A percentile compares a stretch with the other conserved stretches of the same genome.
Evolutionary conservation across 2,329 filamentous ascomycete species (phyloP).

Genomic region (Beauveria pseudobassiana): DNA sequence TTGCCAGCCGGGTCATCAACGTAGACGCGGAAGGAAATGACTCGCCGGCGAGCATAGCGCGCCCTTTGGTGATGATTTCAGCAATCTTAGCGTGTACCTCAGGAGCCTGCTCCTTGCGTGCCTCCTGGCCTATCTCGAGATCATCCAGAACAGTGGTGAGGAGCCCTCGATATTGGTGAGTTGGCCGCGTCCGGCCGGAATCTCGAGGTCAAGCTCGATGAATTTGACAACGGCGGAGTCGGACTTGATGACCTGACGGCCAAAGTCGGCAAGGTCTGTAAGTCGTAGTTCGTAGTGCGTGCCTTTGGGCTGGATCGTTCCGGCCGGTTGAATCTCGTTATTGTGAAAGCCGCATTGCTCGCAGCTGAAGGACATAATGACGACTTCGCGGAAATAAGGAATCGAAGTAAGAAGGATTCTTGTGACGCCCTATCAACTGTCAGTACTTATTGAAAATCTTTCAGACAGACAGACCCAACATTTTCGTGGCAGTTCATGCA

Average conservation of each 20-base stretch:
- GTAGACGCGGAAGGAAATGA: constrained; percentile 77
- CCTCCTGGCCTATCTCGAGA: constrained; percentile 73
- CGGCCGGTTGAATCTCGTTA: constrained; percentile 89
- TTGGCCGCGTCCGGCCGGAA: constrained; percentile 83
- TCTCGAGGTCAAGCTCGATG: constrained; percentile 87
- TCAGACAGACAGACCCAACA: constrained; percentile 37
- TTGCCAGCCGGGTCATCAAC: constrained; percentile 92
- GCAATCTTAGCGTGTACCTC: constrained; percentile 74
- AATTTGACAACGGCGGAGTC: constrained; percentile 81
- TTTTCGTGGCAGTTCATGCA: constrained; percentile 84
- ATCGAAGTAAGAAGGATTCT: constrained; percentile 84
- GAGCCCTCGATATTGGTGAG: constrained; percentile 90
- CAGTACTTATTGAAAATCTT: constrained; percentile 5
- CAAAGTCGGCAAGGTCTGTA: constrained; percentile 65
- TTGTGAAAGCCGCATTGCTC: constrained; percentile 83
- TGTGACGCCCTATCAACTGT: constrained; percentile 60
- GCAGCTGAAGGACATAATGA: constrained; percentile 95
- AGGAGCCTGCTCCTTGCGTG: constrained; percentile 67
- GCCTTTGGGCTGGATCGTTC: constrained; percentile 84
- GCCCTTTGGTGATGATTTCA: constrained; percentile 64
- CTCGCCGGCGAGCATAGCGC: constrained; percentile 69
- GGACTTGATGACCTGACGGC: constrained; percentile 84
- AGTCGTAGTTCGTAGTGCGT: constrained; percentile 76
- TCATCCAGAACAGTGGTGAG: constrained; percentile 72
- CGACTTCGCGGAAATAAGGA: constrained; percentile 94